A percentile compares a stretch with the other conserved stretches of the same genome.
These are phyloP conservation scores for Cucurbita argyrosperma DNA, from an alignment of 306 rosid species.

Conservation along the genomic window DNA sequence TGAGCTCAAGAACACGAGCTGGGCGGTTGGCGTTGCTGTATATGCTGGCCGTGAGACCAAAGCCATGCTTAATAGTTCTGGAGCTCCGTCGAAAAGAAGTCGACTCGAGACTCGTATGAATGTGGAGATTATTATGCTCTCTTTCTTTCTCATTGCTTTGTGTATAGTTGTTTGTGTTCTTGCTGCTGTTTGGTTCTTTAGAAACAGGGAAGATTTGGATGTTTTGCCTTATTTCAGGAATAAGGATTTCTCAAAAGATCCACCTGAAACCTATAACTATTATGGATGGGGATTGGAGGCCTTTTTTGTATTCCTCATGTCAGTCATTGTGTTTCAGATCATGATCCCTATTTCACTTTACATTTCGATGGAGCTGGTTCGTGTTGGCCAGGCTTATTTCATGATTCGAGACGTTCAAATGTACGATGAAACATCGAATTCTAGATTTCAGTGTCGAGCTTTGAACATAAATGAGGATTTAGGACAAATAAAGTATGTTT, in stretches of 20 bases:
- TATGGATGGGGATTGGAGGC: conserved; percentile 69
- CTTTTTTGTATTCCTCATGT: conserved; percentile 76
- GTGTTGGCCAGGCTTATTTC: conserved; percentile 88
- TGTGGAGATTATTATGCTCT: conserved; percentile 66
- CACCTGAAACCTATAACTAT: conserved; percentile 32
- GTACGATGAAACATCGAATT: conserved; percentile 69
- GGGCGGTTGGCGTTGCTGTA: conserved; percentile 79
- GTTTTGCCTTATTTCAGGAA: conserved; percentile 55
- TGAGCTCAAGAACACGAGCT: conserved; percentile 70
- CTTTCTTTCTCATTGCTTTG: conserved; percentile 52
- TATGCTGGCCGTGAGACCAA: conserved; percentile 89
- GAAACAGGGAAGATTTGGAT: conserved; percentile 32
- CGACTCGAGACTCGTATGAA: conserved; percentile 87
- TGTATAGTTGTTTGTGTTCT: conserved; percentile 55
- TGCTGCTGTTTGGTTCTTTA: conserved; percentile 71
- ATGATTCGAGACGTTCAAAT: conserved; percentile 61
- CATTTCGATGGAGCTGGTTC: conserved; percentile 94
- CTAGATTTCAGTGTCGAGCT: conserved; percentile 88
- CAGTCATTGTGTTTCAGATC: conserved; percentile 80
- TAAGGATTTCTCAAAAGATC: conserved; percentile 18
- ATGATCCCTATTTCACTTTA: conserved; percentile 94
- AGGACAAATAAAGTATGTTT: conserved; percentile 82
- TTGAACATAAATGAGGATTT: conserved; percentile 91
- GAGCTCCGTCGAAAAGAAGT: conserved; percentile 95
- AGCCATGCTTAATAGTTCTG: conserved; percentile 84